phyloP scores from a whole-genome alignment of 2,329 filamentous ascomycete species.

The Aspergillus proliferans region DNA sequence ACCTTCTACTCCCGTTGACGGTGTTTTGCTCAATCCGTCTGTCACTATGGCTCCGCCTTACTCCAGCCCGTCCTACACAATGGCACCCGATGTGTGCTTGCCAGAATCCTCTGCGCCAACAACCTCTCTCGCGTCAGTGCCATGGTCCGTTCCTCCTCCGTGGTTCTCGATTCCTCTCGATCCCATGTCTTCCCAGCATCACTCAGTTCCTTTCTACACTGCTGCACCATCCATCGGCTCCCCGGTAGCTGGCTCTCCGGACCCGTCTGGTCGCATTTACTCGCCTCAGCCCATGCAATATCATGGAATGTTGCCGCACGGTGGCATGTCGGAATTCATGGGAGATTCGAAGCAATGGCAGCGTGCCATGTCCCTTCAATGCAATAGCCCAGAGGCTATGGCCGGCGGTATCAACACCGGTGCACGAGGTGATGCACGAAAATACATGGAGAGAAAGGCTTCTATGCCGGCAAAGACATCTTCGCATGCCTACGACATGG shows the following conservation, averaged over 20 bases:
- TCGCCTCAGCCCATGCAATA: slow-evolving; percentile 16
- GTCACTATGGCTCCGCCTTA: slow-evolving; percentile 21
- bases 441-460: slow-evolving; percentile 12
- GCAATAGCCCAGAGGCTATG: slow-evolving; percentile 10
- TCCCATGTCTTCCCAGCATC: slow-evolving; percentile 15
- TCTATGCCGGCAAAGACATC: slow-evolving; percentile 12
- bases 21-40: slow-evolving; percentile 20
- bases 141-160: slow-evolving; percentile 21
- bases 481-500: slow-evolving; percentile 2
- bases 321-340: slow-evolving; percentile 11
- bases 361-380: slow-evolving; percentile 22
- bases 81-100: slow-evolving; percentile 23
- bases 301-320: slow-evolving; percentile 10
- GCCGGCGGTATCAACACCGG: background rate
- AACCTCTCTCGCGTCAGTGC: slow-evolving; percentile 12
- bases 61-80: slow-evolving; percentile 16
- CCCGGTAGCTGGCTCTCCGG: slow-evolving; percentile 16
- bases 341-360: slow-evolving; percentile 23
- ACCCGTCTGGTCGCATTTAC: slow-evolving; percentile 17
- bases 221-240: slow-evolving; percentile 16
- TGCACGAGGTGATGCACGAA: slow-evolving; percentile 8
- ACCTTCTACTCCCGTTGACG: slow-evolving; percentile 19
- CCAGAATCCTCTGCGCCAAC: slow-evolving; percentile 19
- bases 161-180: slow-evolving; percentile 28
- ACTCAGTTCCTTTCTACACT: slow-evolving; percentile 20